Base-by-base conservation (phyloP, 2,329 filamentous ascomycete species). In the Xenoacremonium recifei region DNA sequence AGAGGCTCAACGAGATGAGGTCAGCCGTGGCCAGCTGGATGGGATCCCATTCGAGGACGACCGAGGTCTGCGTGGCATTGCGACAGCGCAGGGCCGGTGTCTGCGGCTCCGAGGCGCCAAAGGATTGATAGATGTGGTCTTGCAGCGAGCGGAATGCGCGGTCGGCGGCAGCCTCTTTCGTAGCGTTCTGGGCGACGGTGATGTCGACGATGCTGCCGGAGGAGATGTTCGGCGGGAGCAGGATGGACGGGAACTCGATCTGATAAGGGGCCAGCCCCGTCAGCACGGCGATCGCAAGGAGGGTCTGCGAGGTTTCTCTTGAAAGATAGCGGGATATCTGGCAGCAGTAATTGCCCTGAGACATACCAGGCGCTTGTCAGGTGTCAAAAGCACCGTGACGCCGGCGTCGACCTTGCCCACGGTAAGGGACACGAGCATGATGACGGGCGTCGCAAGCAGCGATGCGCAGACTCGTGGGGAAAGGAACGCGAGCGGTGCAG, bases 321-420 rank as follows among this genome's bases (percentile, higher is more conserved):
- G n/a, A n/a, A n/a, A n/a, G n/a, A n/a, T n/a, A n/a, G n/a, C n/a
- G n/a, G n/a, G n/a, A n/a, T n/a, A n/a, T n/a, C n/a, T n/a, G n/a
- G 5, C 11, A 20, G 32, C 10, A 19, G 17, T 6, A 19, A 20
- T 19, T 18, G n/a, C 17, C 9, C 7, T 42, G 47, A 34, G 47
- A 68, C 84, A 61, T 81, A 96, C 92, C 59, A 99, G 79, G 64
- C 93, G 85, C 71, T 97, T 97, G 69, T 99, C 93, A 64, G 95
- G 87, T 35, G 93, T 99, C 62, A 99, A 75, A 41, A 99, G 84
- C 49, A 99, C 93, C 37, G 93, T 95, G 64, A 99, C 92, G 70
- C 93, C 93, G 60, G 93, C 93, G 70, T 99, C 93, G 70, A 99
- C 93, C 75, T 99, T 99, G 76, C 93, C 93, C 69, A 99, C 93